phyloP scores from a whole-genome alignment of 1,284 basidiomycete genomes.

The Trametes pubescens region DNA sequence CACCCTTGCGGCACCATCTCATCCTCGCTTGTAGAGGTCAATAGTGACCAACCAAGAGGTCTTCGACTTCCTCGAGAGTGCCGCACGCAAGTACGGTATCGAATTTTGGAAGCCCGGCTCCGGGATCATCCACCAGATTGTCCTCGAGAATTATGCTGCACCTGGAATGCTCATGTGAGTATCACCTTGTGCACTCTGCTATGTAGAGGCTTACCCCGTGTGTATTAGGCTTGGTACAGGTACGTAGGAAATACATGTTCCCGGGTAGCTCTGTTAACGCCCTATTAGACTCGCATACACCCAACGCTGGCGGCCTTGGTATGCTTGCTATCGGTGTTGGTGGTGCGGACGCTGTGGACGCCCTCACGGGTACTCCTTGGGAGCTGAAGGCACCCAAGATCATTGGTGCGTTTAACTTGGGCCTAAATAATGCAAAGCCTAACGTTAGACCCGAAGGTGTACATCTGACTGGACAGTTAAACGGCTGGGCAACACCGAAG shows the following conservation, averaged over 20 bases:
- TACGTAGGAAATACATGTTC: conserved; percentile 47
- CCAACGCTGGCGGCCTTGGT: conserved; percentile 98
- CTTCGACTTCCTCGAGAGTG: conserved; percentile 97
- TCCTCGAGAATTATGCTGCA: conserved; percentile 97
- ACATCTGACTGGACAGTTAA: conserved; percentile 88
- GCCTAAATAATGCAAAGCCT: neutral
- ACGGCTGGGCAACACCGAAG: conserved; percentile 96
- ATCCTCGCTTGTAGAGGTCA: conserved; percentile 63
- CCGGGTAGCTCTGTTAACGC: neutral
- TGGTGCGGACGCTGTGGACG: conserved; percentile 98
- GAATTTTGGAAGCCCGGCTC: conserved; percentile 97
- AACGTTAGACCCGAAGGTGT: conserved; percentile 57
- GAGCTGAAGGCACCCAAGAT: conserved; percentile 95
- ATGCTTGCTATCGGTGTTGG: conserved; percentile 98
- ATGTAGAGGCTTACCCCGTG: conserved; percentile 20
- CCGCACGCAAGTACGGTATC: conserved; percentile 93
- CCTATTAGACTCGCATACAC: conserved; percentile 91
- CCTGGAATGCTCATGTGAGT: conserved; percentile 85
- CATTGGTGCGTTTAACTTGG: conserved; percentile 63
- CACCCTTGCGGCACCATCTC: neutral
- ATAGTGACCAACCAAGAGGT: conserved; percentile 95
- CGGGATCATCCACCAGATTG: conserved; percentile 98
- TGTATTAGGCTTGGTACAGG: conserved; percentile 75
- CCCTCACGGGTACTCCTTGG: conserved; percentile 98
- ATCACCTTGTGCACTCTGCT: neutral